Evolutionary conservation across 768 basidiomycete genomes (phyloP).

Genomic region (Suillus luteus): DNA sequence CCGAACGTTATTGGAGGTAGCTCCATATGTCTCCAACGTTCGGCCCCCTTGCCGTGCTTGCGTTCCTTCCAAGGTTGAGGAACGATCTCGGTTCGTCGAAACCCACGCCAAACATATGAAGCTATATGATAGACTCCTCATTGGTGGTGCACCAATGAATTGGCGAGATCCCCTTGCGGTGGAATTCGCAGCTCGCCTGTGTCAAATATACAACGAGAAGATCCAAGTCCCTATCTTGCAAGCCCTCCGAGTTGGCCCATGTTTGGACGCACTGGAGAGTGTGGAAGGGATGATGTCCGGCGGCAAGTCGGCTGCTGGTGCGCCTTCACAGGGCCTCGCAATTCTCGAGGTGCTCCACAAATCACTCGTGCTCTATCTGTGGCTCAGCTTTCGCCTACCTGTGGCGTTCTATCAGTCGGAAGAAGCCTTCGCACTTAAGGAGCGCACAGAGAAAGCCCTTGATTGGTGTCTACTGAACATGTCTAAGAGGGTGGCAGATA

Average conservation of each 20-base stretch:
- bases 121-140: constrained; percentile 44
- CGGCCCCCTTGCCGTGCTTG: constrained; percentile 46
- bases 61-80: constrained; percentile 23
- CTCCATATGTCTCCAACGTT: constrained; percentile 47
- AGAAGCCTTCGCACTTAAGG: constrained; percentile 55
- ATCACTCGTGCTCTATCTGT: constrained; percentile 75
- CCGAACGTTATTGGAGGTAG: constrained; percentile 48
- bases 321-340: constrained; percentile 19
- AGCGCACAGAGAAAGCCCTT: constrained; percentile 63
- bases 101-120: constrained; percentile 38
- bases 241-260: constrained; percentile 24
- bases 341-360: constrained; percentile 80
- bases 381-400: constrained; percentile 74
- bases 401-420: constrained; percentile 64
- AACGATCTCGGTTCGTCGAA: constrained; percentile 48
- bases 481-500: constrained; percentile 24
- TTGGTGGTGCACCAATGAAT: constrained; percentile 55
- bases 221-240: constrained; percentile 26
- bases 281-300: constrained; percentile 29
- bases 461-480: constrained; percentile 59
- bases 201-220: constrained; percentile 37
- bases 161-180: constrained; percentile 44
- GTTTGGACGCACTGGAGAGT: constrained; percentile 21
- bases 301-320: constrained; percentile 8
- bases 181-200: constrained; percentile 2